Evolutionary conservation across 1,139 yeast species (phyloP), one percentile per base, ranked within the genome.

Genomic region (Geotrichum carabidarum): DNA sequence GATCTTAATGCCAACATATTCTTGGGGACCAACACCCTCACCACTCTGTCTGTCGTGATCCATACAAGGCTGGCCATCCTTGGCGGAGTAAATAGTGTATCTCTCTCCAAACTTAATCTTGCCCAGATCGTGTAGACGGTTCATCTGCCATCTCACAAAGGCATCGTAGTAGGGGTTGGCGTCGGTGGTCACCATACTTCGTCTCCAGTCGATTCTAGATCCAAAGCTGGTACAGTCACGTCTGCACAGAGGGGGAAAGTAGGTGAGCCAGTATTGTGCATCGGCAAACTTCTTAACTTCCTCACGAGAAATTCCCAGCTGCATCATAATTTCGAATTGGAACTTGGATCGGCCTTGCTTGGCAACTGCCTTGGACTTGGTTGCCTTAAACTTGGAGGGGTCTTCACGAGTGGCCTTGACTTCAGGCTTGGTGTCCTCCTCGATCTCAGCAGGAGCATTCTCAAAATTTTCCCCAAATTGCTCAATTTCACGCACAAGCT

Each of bases 51-150:
- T 86, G 74, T 93, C 99, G 73, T 93, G 99, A 73, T 93, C 99
- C 90, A 93, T 91, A 78, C 99, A 93, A 48, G 99, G 95, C 77
- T 93, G 99, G 59, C 97, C 97, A 74, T 93, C 99, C 75, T 87
- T 91, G 68, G 91, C 96, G 44, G 98, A 91, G 75, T 88, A 93
- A 65, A 93, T 89, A 62, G 99, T 94, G 78, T 90, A 89, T 76
- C 99, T 85, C 76, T 93, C 95, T 71, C 99, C 99, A 65, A 93
- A 93, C 77, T 91, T 93, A 74, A 93, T 90, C 75, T 90, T 93
- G 59, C 94, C 95, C 57, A 80, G 75, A 52, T 82, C 91, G 76
- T 84, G 87, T 69, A 94, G 82, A 69, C 86, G 80, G 75, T 86
- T 89, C 80, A 93, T 87, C 73, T 90, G 96, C 99, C 99, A 93